Conservation (phyloP, 495 filamentous ascomycete genomes). For the Penicillium argentinense region DNA sequence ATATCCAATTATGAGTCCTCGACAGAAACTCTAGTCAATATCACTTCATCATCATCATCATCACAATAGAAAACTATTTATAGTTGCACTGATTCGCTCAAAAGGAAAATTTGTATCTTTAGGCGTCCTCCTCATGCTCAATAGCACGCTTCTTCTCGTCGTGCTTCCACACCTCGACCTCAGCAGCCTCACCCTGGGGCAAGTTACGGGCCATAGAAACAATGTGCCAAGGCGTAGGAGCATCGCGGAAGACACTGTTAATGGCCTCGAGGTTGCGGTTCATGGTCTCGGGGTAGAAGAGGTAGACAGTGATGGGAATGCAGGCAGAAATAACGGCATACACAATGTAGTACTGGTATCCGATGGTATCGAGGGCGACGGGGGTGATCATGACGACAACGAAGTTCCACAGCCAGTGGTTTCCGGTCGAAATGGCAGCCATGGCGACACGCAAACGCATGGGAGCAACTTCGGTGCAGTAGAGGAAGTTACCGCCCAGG, state of each 20-base stretch:
- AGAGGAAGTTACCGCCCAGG: conserved; percentile 58
- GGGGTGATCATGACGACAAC: conserved; percentile 61
- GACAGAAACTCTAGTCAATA: no score
- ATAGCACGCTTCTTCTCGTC: conserved; percentile 7
- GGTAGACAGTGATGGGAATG: conserved; percentile 51
- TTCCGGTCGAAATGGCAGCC: conserved; percentile 41
- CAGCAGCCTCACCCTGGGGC: conserved; percentile 27
- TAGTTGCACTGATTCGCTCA: not conserved
- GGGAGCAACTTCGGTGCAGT: conserved; percentile 57
- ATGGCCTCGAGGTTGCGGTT: conserved; percentile 65
- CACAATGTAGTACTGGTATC: conserved; percentile 38
- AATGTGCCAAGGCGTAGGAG: conserved; percentile 30
- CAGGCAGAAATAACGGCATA: conserved; percentile 35
- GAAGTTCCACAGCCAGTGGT: conserved; percentile 56
- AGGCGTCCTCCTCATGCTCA: conserved; percentile 13
- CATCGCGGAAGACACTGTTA: conserved; percentile 65
- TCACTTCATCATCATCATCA: conserved; percentile 1
- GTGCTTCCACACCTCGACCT: conserved; percentile 10
- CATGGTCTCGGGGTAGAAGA: conserved; percentile 69
- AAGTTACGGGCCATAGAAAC: conserved; percentile 31
- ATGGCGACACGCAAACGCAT: conserved; percentile 54
- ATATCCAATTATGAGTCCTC: no score
- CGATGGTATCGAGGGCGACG: conserved; percentile 36
- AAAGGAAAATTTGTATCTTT: not conserved
- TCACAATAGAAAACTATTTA: not conserved